Evolutionary conservation across 2,329 filamentous ascomycete genomes (phyloP), one percentile per base, ranked within the genome.

Genomic region (Leptographium procerum): DNA sequence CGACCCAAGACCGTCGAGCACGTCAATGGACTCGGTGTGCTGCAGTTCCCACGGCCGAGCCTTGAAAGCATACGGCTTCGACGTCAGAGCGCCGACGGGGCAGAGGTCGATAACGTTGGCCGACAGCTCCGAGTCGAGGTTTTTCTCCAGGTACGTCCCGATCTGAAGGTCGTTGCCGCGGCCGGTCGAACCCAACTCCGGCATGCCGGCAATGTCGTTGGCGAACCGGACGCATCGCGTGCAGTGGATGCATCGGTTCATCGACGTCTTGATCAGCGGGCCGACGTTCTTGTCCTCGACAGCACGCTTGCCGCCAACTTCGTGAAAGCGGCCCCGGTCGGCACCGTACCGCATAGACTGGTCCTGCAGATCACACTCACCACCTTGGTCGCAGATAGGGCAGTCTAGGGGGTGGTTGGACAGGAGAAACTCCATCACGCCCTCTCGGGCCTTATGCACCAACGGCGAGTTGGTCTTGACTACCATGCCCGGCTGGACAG

Each of bases 271-370:
- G 77, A 99, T 89, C 66, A 99, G 75, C 57, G 94, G 94, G 40
- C 94, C 94, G 69, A 99, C 96, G 74, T 99, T 97, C 83, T 99
- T 99, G 75, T 99, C 94, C 77, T 99, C 94, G 45, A 96, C 91
- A 29, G 91, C 94, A 78, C 94, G 89, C 83, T 99, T 99, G 75
- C 94, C 94, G 58, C 83, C 86, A 69, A 95, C 76, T 75, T 99
- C 94, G 77, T 99, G 94, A 78, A 99, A 99, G 67, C 94, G 88
- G 62, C 94, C 94, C 71, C 94, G 84, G 75, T 99, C 94, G 64
- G 87, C 89, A 69, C 94, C 94, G 72, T 99, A 99, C 74, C 94
- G 84, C 92, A 99, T 97, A 58, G 92, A 97, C 80, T 99, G 94
- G 73, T 99, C 94, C 76, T 99, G 94, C 61, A 99, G 84, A 79